Conservation (phyloP, 1,284 basidiomycete genomes). For the Cryptococcus sp. region DNA sequence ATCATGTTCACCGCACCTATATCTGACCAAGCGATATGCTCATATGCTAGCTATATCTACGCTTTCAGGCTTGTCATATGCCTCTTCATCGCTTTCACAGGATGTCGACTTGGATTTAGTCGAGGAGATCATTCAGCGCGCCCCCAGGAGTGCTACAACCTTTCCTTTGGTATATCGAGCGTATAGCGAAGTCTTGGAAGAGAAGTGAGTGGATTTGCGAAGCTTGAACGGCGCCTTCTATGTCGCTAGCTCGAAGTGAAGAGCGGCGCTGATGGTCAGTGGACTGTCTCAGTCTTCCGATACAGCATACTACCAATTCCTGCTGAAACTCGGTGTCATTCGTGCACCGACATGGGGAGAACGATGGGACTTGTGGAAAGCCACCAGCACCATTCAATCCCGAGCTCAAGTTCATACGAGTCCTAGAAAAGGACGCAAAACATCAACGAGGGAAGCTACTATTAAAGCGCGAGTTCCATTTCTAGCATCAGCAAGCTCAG, state of each 20-base stretch:
- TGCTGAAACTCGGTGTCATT: slow-evolving; percentile 45
- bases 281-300: slow-evolving; percentile 33
- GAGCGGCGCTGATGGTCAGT: slow-evolving; percentile 11
- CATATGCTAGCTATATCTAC: slow-evolving; percentile 19
- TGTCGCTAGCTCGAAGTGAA: not conserved
- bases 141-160: slow-evolving; percentile 32
- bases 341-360: slow-evolving; percentile 44
- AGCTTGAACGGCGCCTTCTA: no score
- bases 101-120: slow-evolving; percentile 40
- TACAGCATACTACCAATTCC: slow-evolving; percentile 43
- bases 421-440: not conserved
- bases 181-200: slow-evolving; percentile 34
- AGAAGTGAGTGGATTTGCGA: slow-evolving; percentile 21
- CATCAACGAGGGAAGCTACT: not conserved
- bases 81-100: slow-evolving; percentile 25
- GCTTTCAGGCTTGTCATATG: slow-evolving; percentile 13
- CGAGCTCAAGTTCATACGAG: not conserved
- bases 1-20: not conserved
- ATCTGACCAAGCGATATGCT: not conserved
- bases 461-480: slow-evolving; percentile 32
- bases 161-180: slow-evolving; percentile 37
- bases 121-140: slow-evolving; percentile 35
- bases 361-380: slow-evolving; percentile 42
- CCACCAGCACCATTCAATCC: slow-evolving; percentile 4
- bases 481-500: slow-evolving; percentile 39